phyloP scores from a whole-genome alignment of 2,329 filamentous ascomycete species.

The Aspergillus latus region DNA sequence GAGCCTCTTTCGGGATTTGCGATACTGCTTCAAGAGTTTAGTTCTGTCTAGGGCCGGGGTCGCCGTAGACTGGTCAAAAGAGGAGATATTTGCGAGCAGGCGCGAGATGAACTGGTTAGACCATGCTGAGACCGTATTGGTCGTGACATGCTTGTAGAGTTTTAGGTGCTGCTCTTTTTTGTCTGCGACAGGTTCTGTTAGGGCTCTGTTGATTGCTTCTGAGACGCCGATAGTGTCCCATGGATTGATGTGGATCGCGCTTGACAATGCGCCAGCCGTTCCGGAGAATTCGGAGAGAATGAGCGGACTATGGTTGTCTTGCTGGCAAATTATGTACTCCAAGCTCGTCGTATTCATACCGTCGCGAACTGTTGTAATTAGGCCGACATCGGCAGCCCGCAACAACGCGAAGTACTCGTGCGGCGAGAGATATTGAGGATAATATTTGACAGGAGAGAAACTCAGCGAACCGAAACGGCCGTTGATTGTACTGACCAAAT shows the following conservation, averaged over 20 bases:
- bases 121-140: conserved; percentile 84
- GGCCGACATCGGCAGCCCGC: conserved; percentile 81
- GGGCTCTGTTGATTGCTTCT: conserved; percentile 74
- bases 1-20: conserved; percentile 71
- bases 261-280: conserved; percentile 79
- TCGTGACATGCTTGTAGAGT: conserved; percentile 80
- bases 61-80: conserved; percentile 69
- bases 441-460: conserved; percentile 90
- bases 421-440: conserved; percentile 84
- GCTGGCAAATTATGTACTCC: conserved; percentile 91
- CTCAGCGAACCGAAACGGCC: conserved; percentile 83
- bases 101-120: conserved; percentile 75
- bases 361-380: conserved; percentile 94
- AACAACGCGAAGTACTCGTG: conserved; percentile 96
- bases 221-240: conserved; percentile 88
- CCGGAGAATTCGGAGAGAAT: conserved; percentile 97
- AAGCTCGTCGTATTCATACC: conserved; percentile 98
- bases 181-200: conserved; percentile 70
- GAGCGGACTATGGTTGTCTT: conserved; percentile 78
- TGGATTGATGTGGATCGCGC: conserved; percentile 93
- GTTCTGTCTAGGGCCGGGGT: conserved; percentile 80
- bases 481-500: conserved; percentile 88
- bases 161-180: conserved; percentile 68
- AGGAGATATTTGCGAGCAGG: conserved; percentile 75
- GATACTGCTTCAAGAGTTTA: conserved; percentile 71